These are phyloP conservation scores for Fusarium protoensiforme DNA, from an alignment of 2,329 filamentous ascomycete species.

Conservation along the genomic window DNA sequence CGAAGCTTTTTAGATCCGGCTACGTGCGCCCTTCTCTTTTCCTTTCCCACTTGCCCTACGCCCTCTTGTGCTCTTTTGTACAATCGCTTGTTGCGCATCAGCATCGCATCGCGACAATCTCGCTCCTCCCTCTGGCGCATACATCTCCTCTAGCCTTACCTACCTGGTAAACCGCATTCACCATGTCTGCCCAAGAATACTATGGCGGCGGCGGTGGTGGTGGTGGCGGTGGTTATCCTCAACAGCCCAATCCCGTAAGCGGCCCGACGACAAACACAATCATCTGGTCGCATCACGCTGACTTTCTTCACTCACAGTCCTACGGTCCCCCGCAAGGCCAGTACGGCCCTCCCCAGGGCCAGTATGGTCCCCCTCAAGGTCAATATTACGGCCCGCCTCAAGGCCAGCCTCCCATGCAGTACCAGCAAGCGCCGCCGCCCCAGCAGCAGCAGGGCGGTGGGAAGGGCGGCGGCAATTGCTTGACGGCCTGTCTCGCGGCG, in stretches of 20 bases:
- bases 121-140: background rate
- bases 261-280: background rate
- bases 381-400: conserved; percentile 49
- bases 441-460: conserved; percentile 47
- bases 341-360: conserved; percentile 47
- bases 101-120: background rate
- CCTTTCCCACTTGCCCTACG: background rate
- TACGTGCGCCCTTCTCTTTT: background rate
- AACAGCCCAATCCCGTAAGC: conserved; percentile 55
- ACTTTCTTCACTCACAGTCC: conserved; percentile 35
- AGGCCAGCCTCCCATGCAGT: conserved; percentile 57
- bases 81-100: background rate
- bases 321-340: conserved; percentile 45
- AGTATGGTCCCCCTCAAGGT: conserved; percentile 42
- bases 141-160: background rate
- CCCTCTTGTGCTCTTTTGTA: background rate
- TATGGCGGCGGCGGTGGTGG: conserved; percentile 47
- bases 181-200: conserved; percentile 56
- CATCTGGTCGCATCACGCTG: conserved; percentile 20
- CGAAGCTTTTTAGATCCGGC: background rate
- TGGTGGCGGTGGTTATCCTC: conserved; percentile 48
- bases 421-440: conserved; percentile 53
- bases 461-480: conserved; percentile 54
- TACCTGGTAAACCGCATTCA: background rate
- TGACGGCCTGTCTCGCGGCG: conserved; percentile 59